phyloP scores from a whole-genome alignment of 495 filamentous ascomycete genomes.

The Massariosphaeria phaeospora region DNA sequence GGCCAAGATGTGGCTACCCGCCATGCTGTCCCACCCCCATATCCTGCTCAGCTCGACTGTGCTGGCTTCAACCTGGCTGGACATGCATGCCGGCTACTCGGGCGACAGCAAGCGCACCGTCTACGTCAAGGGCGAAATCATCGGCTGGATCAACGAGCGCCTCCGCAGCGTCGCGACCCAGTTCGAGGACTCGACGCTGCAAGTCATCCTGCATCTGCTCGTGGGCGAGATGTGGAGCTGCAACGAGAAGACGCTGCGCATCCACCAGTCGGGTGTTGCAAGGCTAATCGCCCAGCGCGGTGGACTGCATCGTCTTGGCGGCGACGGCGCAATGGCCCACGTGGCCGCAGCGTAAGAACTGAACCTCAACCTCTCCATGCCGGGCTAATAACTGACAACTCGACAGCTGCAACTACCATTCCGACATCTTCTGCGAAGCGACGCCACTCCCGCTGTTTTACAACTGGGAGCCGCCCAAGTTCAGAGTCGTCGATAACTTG shows the following conservation, averaged over 20 bases:
- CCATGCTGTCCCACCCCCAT: conserved; percentile 11
- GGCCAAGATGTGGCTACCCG: conserved; percentile 8
- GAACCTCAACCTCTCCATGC: neutral
- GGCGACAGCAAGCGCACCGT: conserved; percentile 23
- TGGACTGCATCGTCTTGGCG: conserved; percentile 16
- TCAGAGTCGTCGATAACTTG: neutral
- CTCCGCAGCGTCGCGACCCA: conserved; percentile 12
- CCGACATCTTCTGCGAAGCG: conserved; percentile 20
- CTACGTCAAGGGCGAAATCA: conserved; percentile 22
- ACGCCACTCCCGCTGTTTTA: conserved; percentile 13
- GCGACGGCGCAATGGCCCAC: conserved; percentile 12
- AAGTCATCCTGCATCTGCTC: conserved; percentile 25
- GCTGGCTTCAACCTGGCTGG: conserved; percentile 10
- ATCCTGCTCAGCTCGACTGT: conserved; percentile 16
- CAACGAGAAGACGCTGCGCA: conserved; percentile 23
- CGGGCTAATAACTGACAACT: neutral
- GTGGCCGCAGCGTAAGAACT: conserved; percentile 19
- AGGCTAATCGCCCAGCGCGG: conserved; percentile 26
- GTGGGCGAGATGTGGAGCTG: conserved; percentile 26
- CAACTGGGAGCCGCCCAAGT: conserved; percentile 6
- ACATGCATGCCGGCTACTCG: conserved; percentile 21
- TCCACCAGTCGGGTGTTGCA: conserved; percentile 23
- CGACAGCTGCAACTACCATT: conserved; percentile 6
- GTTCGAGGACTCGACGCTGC: conserved; percentile 21
- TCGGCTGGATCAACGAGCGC: conserved; percentile 24